These are phyloP conservation scores for Taphrina flavorubra DNA, from an alignment of 1,139 yeast species.

Conservation along the genomic window DNA sequence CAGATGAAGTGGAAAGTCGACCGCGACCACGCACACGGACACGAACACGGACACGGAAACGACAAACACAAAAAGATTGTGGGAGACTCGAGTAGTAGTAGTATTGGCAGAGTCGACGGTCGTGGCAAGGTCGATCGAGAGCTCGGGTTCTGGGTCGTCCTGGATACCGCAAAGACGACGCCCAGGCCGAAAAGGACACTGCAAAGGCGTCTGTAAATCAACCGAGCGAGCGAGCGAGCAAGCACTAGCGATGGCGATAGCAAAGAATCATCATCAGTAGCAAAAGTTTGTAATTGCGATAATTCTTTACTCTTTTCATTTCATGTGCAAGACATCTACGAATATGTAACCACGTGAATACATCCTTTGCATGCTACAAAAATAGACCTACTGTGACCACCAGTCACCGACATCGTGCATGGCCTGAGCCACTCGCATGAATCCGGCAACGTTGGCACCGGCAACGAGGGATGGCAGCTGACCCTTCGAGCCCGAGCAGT, in stretches of 20 bases:
- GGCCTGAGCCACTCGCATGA: slow-evolving; percentile 96
- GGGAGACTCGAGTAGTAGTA: no score
- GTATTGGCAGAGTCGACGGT: not conserved
- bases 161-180: slow-evolving; percentile 7
- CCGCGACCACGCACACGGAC: not conserved
- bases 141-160: slow-evolving; percentile 20
- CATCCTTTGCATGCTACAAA: not conserved
- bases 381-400: slow-evolving; percentile 44
- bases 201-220: not conserved
- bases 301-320: not conserved
- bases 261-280: no score
- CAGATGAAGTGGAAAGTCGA: slow-evolving; percentile 5
- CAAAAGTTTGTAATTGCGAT: no score
- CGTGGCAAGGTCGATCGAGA: slow-evolving; percentile 1
- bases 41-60: not conserved
- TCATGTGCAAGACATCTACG: not conserved
- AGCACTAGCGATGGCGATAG: not conserved
- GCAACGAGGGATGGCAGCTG: slow-evolving; percentile 89
- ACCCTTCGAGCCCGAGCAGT: slow-evolving; percentile 70
- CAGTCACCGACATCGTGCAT: slow-evolving; percentile 97
- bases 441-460: slow-evolving; percentile 99
- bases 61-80: not conserved
- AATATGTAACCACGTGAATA: slow-evolving; percentile 15
- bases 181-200: slow-evolving; percentile 5
- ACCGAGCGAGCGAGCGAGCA: no score